Evolutionary conservation across 805 yeast genomes (phyloP).

Genomic region (Nakazawaea molendinolei): DNA sequence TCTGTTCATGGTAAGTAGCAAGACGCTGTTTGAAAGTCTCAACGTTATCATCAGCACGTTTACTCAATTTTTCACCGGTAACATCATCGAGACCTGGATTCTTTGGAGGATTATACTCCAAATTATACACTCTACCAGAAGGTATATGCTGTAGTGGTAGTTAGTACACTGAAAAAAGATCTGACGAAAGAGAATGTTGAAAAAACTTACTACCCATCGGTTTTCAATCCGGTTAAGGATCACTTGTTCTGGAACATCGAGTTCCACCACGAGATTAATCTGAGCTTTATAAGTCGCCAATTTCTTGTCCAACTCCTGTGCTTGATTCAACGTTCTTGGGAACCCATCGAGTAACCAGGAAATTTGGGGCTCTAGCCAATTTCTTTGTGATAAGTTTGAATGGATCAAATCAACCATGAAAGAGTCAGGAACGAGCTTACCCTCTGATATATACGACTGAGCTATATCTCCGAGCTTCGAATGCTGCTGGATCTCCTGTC

Average conservation of each 20-base stretch:
- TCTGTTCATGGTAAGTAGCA: constrained; percentile 48
- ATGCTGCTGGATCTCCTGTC: constrained; percentile 53
- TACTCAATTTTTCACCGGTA: constrained; percentile 79
- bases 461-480: constrained; percentile 55
- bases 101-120: constrained; percentile 86
- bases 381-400: constrained; percentile 33
- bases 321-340: constrained; percentile 78
- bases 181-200: too few relatives aligned
- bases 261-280: constrained; percentile 75
- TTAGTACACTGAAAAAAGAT: too few relatives aligned
- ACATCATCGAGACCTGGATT: constrained; percentile 75
- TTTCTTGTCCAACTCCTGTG: constrained; percentile 44
- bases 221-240: constrained; percentile 78
- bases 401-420: constrained; percentile 56
- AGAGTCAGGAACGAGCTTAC: constrained; percentile 68
- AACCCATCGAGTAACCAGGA: constrained; percentile 88
- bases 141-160: constrained; percentile 41
- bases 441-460: constrained; percentile 46
- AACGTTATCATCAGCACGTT: constrained; percentile 79
- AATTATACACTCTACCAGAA: constrained; percentile 82
- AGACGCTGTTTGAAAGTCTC: constrained; percentile 65
- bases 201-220: constrained; percentile 54
- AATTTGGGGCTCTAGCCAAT: constrained; percentile 37
- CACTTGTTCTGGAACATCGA: constrained; percentile 80
- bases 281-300: constrained; percentile 31